Conservation (phyloP, 176 grass and related monocot genomes). For the Aegilops bicornis region DNA sequence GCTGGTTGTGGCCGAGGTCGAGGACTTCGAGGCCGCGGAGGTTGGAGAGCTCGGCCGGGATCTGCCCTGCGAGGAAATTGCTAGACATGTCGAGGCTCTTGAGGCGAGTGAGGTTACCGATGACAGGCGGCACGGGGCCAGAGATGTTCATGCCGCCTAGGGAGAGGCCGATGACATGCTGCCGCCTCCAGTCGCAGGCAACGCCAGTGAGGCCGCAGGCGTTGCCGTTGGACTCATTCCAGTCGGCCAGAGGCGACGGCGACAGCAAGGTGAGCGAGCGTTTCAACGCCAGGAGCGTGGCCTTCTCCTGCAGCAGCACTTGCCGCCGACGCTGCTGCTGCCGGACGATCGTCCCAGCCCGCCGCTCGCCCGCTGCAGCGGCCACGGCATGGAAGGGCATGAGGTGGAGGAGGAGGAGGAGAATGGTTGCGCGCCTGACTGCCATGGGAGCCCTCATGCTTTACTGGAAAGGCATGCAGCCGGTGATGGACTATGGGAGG, state of each 20-base stretch:
- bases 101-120: constrained; percentile 55
- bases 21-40: neutral
- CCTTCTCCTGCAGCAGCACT: constrained; percentile 46
- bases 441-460: constrained; percentile 45
- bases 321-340: neutral
- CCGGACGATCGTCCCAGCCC: neutral
- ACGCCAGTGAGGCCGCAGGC: constrained; percentile 65
- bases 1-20: constrained; percentile 31
- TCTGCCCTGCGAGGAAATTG: constrained; percentile 50
- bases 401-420: constrained; percentile 3
- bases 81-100: constrained; percentile 41
- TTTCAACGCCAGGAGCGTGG: constrained; percentile 63
- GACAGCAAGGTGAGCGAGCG: constrained; percentile 19
- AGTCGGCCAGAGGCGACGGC: constrained; percentile 42
- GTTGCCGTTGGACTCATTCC: constrained; percentile 59
- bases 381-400: neutral
- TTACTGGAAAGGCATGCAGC: neutral
- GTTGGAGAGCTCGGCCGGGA: constrained; percentile 66
- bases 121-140: constrained; percentile 21
- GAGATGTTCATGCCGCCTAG: constrained; percentile 32
- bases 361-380: neutral
- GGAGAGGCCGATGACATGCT: constrained; percentile 38
- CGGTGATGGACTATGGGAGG: neutral
- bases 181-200: constrained; percentile 42
- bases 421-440: constrained; percentile 18